Evolutionary conservation across 305 asterid species (phyloP), one percentile per base, ranked within the genome.

Genomic region (Fraxinus latifolia): DNA sequence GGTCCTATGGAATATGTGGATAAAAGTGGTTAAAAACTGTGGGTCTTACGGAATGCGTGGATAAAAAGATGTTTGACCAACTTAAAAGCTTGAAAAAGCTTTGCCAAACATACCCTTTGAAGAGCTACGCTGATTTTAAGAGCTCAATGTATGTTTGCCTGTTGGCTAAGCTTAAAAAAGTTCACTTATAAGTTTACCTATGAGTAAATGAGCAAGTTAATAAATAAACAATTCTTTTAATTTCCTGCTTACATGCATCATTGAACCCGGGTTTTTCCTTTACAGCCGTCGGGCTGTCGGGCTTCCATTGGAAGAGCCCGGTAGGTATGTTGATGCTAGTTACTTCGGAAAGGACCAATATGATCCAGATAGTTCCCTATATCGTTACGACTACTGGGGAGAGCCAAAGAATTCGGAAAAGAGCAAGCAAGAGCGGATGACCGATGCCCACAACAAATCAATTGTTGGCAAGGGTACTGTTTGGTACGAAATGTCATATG

Each of bases 341-440:
- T 84, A 79, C 84, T 89, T 94, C 14, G 95, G 95, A 17, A 95
- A 95, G 82, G 99, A 92, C 87, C 85, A 90, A 83, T 95, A 94
- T 32, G 97, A 95, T 86, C 95, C 97, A 0, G 95, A 93, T 75
- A 94, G 83, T 76, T 90, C 97, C 7, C 79, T 95, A 78, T 95
- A 94, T 58, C 96, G 97, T 25, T 94, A 92, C 25, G 99, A 95
- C 87, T 95, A 95, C 89, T 95, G 99, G 99, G 99, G 99, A 3
- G 99, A 95, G 80, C 99, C 99, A 34, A 95, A 95, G 93, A 95
- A 94, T 87, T 95, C 99, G 0, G 99, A 95, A 79, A 92, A 91
- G 92, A 95, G 97, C 85, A 92, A 90, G 91, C 97, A 94, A 85
- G 97, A 91, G 19, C 93, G 98, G 53, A 81, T 90, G 88, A 91